These are phyloP conservation scores for Quercus berberidifolia DNA, from an alignment of 306 rosid genomes.

Conservation along the genomic window DNA sequence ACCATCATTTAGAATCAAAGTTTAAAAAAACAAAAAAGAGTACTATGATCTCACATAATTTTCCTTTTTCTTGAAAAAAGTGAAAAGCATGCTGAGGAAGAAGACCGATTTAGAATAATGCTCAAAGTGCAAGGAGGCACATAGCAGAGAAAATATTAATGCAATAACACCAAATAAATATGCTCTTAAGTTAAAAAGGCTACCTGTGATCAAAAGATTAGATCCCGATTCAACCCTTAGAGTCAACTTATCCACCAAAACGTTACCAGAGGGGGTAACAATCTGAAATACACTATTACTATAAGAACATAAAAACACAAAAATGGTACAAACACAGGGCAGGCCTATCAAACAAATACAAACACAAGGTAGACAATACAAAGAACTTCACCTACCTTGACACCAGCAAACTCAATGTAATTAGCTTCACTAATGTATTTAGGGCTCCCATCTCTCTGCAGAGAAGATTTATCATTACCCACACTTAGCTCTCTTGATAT, in stretches of 20 bases:
- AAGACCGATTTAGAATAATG: too few species aligned
- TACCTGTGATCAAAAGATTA: slow-evolving; percentile 97
- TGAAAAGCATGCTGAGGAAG: too few species aligned
- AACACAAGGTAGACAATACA: slow-evolving; percentile 7
- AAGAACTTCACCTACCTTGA: slow-evolving; percentile 54
- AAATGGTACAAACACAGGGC: background rate
- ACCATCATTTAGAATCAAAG: background rate
- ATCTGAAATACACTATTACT: slow-evolving; percentile 53
- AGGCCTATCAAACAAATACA: background rate
- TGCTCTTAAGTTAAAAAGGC: slow-evolving; percentile 4
- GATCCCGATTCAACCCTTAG: slow-evolving; percentile 88
- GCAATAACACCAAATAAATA: background rate
- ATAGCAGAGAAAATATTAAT: background rate
- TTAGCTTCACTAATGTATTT: slow-evolving; percentile 84
- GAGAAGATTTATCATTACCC: slow-evolving; percentile 51
- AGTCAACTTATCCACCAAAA: slow-evolving; percentile 86
- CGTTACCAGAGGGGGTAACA: slow-evolving; percentile 90
- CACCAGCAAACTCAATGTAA: slow-evolving; percentile 86
- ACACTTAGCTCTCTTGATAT: slow-evolving; percentile 78
- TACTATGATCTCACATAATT: background rate
- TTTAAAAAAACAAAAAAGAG: background rate
- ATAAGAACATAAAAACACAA: slow-evolving; percentile 29
- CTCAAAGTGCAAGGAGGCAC: background rate
- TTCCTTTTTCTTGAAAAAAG: too few species aligned
- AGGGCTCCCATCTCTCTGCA: slow-evolving; percentile 48